Percentiles rank a stretch among this genome's conserved stretches.
Conservation (phyloP, 2,329 filamentous ascomycete genomes). For the Cyclaneusma minus region DNA sequence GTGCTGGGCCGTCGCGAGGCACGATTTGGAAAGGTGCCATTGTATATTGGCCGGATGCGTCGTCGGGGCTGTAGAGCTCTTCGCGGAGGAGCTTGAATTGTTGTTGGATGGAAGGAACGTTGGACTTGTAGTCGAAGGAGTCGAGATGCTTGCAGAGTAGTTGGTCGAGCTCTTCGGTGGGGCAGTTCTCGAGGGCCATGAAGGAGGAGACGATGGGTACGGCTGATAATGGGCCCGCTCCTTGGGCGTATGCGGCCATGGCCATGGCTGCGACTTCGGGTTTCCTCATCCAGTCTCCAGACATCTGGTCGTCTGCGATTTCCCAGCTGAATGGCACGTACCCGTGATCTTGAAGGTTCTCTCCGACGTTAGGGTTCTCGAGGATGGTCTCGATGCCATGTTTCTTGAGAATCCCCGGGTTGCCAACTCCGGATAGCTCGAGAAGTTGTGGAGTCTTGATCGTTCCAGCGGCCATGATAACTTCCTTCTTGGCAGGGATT, state of each 20-base stretch:
- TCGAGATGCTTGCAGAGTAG: constrained; percentile 7
- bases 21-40: constrained; percentile 8
- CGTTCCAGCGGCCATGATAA: constrained; percentile 5
- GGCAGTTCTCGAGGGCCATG: constrained; percentile 10
- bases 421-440: constrained; percentile 20
- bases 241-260: constrained; percentile 6
- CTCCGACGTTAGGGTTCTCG: constrained; percentile 7
- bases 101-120: constrained; percentile 4
- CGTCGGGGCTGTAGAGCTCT: constrained; percentile 9
- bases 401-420: constrained; percentile 6
- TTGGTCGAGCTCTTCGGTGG: constrained; percentile 7
- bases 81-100: constrained; percentile 13
- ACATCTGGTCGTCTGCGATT: constrained; percentile 3
- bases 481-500: constrained; percentile 12
- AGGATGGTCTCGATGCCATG: constrained; percentile 7
- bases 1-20: constrained; percentile 7
- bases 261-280: constrained; percentile 7
- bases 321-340: constrained; percentile 10
- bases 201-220: constrained; percentile 7
- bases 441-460: constrained; percentile 18
- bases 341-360: constrained; percentile 11
- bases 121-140: too few species aligned
- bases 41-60: constrained; percentile 7
- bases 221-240: constrained; percentile 6
- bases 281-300: constrained; percentile 5